Evolutionary conservation across 2,329 filamentous ascomycete genomes (phyloP), one percentile per base, ranked within the genome.

Genomic region (Exophiala dermatitidis): DNA sequence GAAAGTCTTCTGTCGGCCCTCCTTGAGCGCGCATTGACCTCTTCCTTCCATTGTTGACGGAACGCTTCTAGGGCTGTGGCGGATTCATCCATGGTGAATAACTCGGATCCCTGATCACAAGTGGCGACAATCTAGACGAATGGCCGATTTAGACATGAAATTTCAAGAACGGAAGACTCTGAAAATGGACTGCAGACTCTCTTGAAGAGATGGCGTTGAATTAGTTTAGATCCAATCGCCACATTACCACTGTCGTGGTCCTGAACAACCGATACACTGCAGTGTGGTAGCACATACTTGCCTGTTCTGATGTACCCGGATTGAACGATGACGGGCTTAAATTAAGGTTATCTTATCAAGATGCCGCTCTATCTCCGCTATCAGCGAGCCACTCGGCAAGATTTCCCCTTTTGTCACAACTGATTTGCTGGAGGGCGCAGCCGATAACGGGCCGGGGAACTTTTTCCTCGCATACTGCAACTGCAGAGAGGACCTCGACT

Each of bases 11-110:
- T 54, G n/a, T 56, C 55, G 43, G 52, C 33, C 46, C 56, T 56
- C 40, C 49, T 56, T 9, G 53, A 34, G 66, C 76, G 74, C 43
- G 75, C 75, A 10, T 74, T 72, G 4, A 95, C 86, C 67, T 96
- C 90, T 62, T 88, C 85, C 54, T 82, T 82, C 90, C 90, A 96
- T 76, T 89, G 79, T 65, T 82, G 80, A 60, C 91, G 84, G 72
- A 96, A 96, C 43, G 80, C 84, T 69, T 95, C 88, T 56, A 96
- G 80, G 31, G 48, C 62, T 26, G 61, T 57, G 8, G 52, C 46
- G n/a, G 58, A 46, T 33, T 59, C 55, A 41, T 52, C 53, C 54
- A 57, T 60, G 29, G 19, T 42, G 33, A 5, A 8, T 43, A 61
- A 34, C 8, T 31, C 6, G 10, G 47, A 34, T 28, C 5, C 36